Base-by-base conservation (phyloP, 768 basidiomycete species). In the Chlorophyllum brunneum region DNA sequence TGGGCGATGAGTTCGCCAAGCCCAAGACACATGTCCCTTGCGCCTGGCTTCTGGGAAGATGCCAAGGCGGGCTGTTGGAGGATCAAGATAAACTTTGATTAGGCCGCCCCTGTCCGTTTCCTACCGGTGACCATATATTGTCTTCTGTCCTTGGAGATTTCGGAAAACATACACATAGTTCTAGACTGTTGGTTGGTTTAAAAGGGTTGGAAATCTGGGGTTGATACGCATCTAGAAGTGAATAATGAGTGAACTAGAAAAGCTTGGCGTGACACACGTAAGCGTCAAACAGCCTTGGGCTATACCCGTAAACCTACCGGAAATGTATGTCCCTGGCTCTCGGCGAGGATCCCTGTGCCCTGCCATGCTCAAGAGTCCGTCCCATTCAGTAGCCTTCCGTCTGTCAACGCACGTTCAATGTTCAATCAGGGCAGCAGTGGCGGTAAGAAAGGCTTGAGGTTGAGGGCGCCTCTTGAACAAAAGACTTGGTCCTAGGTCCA, bases 11-110 rank as follows among this genome's bases (percentile, higher is more conserved):
- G 36, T 31, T 27, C 36, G 51, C 51, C 51, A 53, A 53, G 51
- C 51, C 51, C 24, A 33, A 40, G 26, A 45, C 51, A 46, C 51
- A 53, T 53, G 51, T 46, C 23, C 51, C 51, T 40, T 30, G 48
- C 42, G 51, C 44, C 51, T 45, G 37, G 15, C 42, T 45, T 45
- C 51, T 53, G 51, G 51, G 51, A 46, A 53, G 43, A 46, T 53
- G 51, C 51, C 51, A 53, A 53, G 51, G 9, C 34, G 43, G 51
- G 34, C 24, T 39, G 36, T 13, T 45, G 43, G 44, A 51, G 49
- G 6, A 29, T 31, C 15, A 24, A 30, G 26, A n/a, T 26, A 15
- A 15, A 3, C 13, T 13, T 18, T 30, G 15, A 30, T 27, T 31
- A 18, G 29, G 29, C 26, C 30, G 18, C 5, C 26, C 29, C 15